Percentiles rank a stretch among this genome's conserved stretches.
These are phyloP conservation scores for Globisporangium cystogenes DNA, from an alignment of 352 stramenopile species.

Conservation along the genomic window DNA sequence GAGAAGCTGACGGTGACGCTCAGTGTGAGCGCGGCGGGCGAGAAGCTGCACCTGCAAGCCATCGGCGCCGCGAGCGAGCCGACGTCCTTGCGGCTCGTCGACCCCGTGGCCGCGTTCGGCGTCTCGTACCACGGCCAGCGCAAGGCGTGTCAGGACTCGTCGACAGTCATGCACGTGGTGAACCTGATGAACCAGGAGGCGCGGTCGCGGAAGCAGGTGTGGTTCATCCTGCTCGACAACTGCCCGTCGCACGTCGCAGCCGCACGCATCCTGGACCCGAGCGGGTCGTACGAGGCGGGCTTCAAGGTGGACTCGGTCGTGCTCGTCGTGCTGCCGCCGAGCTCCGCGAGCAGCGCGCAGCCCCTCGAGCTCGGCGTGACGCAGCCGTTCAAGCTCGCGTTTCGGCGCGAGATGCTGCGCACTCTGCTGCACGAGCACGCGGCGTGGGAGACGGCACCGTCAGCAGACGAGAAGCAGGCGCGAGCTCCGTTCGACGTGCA, in stretches of 20 bases:
- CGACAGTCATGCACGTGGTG: constrained; percentile 44
- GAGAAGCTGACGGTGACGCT: constrained; percentile 52
- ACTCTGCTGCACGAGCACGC: constrained; percentile 30
- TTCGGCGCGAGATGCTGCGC: constrained; percentile 51
- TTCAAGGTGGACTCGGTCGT: constrained; percentile 66
- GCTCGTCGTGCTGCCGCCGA: constrained; percentile 54
- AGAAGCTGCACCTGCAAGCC: constrained; percentile 60
- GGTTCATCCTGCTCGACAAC: constrained; percentile 65
- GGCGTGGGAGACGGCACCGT: constrained; percentile 2
- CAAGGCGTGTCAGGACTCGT: constrained; percentile 48
- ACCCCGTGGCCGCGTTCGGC: constrained; percentile 25
- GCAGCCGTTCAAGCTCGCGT: constrained; percentile 52
- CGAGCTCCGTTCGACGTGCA: constrained; percentile 31
- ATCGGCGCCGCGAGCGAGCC: constrained; percentile 38
- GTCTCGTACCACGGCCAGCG: constrained; percentile 40
- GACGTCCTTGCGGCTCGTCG: constrained; percentile 30
- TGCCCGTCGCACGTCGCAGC: constrained; percentile 60
- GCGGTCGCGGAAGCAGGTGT: constrained; percentile 47
- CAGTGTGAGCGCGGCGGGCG: constrained; percentile 49
- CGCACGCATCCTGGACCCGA: constrained; percentile 49
- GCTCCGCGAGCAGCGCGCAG: constrained; percentile 28
- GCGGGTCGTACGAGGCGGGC: constrained; percentile 46
- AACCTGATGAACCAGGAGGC: constrained; percentile 58
- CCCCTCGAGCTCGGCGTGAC: constrained; percentile 57
- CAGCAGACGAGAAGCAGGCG: constrained; percentile 1